Evolutionary conservation across 2,329 filamentous ascomycete genomes (phyloP).

Genomic region (Niveomyces coronatus): DNA sequence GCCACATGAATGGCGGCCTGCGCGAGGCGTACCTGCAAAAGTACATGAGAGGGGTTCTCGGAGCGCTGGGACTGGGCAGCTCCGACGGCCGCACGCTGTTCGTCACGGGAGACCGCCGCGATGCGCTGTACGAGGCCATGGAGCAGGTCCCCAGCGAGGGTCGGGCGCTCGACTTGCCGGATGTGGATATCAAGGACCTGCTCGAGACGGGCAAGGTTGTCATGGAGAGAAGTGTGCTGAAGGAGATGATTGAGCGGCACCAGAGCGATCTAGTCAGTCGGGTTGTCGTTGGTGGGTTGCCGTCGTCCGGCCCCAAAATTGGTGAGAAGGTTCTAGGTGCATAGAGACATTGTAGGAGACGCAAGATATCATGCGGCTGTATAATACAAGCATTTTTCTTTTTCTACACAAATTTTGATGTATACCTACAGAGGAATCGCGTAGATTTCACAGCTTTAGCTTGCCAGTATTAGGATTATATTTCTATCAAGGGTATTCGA

Average conservation of each 20-base stretch:
- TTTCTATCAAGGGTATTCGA: not conserved
- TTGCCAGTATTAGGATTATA: no score
- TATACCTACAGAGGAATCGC: no score
- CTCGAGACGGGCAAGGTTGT: constrained; percentile 77
- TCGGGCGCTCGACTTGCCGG: constrained; percentile 56
- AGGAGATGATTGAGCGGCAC: constrained; percentile 62
- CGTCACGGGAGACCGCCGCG: constrained; percentile 52
- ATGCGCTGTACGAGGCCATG: constrained; percentile 57
- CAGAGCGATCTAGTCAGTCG: constrained; percentile 51
- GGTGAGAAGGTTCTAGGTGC: constrained; percentile 29
- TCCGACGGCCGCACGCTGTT: constrained; percentile 62
- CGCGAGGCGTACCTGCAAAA: constrained; percentile 47
- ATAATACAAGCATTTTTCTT: no score
- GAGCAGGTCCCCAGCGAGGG: constrained; percentile 55
- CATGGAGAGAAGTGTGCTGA: constrained; percentile 72
- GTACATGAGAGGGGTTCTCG: constrained; percentile 58
- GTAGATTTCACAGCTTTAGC: no score
- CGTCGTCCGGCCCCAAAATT: constrained; percentile 22
- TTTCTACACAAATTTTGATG: no score
- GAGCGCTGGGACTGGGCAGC: constrained; percentile 58
- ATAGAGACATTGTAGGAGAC: no score
- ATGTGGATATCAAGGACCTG: constrained; percentile 93
- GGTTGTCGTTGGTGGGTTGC: constrained; percentile 33
- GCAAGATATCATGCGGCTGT: no score
- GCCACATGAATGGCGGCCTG: constrained; percentile 36